A percentile compares a stretch with the other conserved stretches of the same genome.
phyloP scores from a whole-genome alignment of 208 protist genomes.

The Herpetomonas tarakana region DNA sequence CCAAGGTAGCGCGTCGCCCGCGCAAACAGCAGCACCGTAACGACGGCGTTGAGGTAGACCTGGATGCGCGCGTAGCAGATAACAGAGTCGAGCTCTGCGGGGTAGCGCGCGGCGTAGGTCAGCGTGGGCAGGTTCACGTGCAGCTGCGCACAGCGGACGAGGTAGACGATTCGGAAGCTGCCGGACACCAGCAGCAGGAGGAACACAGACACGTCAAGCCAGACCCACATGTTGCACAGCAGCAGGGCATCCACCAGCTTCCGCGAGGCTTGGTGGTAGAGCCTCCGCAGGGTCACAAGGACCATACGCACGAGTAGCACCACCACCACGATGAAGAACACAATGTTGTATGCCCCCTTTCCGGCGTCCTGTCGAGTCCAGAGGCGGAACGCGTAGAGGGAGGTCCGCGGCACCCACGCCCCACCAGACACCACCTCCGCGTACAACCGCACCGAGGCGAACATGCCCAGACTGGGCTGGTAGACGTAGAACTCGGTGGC shows the following conservation, averaged over 20 bases:
- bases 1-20: conserved; percentile 19
- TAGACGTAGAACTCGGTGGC: conserved; percentile 50
- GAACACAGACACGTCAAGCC: conserved; percentile 16
- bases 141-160: conserved; percentile 6
- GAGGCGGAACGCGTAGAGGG: conserved; percentile 15
- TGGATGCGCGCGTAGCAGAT: conserved; percentile 1
- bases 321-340: conserved; percentile 20
- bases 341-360: conserved; percentile 13
- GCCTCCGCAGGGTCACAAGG: neutral
- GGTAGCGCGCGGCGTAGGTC: conserved; percentile 13
- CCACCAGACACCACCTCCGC: conserved; percentile 36
- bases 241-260: conserved; percentile 7
- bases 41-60: conserved; percentile 23
- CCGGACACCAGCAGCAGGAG: conserved; percentile 16
- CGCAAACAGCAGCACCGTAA: conserved; percentile 19
- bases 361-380: conserved; percentile 31
- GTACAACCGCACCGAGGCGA: conserved; percentile 32
- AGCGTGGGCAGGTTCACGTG: conserved; percentile 5
- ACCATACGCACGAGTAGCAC: conserved; percentile 2
- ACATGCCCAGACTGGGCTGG: conserved; percentile 30
- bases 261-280: neutral
- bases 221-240: conserved; percentile 14
- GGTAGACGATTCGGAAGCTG: conserved; percentile 10
- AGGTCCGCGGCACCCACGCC: conserved; percentile 17
- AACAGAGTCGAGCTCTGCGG: conserved; percentile 15